These are phyloP conservation scores for Tetraselmis striata DNA, from an alignment of 139 green algal genomes.

Conservation along the genomic window DNA sequence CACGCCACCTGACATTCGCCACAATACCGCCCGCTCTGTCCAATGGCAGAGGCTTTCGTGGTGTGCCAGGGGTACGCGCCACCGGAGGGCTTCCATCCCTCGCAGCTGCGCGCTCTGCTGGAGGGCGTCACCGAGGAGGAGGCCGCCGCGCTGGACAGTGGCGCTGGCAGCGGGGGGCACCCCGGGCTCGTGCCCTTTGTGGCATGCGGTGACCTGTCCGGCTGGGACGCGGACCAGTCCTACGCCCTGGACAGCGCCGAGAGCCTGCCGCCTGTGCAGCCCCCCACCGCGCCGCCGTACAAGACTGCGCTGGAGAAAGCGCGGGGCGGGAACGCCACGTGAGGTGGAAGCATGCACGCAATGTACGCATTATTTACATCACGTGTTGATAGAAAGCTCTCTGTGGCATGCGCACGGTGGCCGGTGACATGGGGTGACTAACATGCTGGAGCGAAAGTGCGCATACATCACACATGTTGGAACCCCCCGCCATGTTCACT, in stretches of 20 bases:
- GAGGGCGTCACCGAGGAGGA: constrained; percentile 17
- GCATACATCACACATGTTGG: too few relatives aligned
- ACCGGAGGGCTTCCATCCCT: constrained; percentile 61
- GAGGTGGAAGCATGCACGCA: too few relatives aligned
- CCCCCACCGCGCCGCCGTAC: constrained; percentile 83
- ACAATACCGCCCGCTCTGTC: too few relatives aligned
- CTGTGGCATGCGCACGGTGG: too few relatives aligned
- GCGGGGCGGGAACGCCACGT: too few relatives aligned
- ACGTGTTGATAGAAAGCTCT: too few relatives aligned
- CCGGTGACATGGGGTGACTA: too few relatives aligned
- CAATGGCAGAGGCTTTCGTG: constrained; percentile 93
- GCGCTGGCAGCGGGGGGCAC: background rate
- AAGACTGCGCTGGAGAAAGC: constrained; percentile 58
- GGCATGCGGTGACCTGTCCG: constrained; percentile 84
- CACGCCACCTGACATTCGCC: background rate
- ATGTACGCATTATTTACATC: too few relatives aligned
- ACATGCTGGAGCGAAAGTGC: too few relatives aligned
- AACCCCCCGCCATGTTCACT: too few relatives aligned
- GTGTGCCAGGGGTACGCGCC: constrained; percentile 79
- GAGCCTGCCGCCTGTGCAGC: constrained; percentile 68
- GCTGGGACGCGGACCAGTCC: constrained; percentile 83
- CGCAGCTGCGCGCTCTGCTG: constrained; percentile 43
- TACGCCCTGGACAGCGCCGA: constrained; percentile 60
- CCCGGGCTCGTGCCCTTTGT: constrained; percentile 78
- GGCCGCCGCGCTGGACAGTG: too few relatives aligned